A percentile compares a stretch with the other conserved stretches of the same genome.
These are phyloP conservation scores for Cryphonectria carpinicola DNA, from an alignment of 2,329 filamentous ascomycete genomes.

Conservation along the genomic window DNA sequence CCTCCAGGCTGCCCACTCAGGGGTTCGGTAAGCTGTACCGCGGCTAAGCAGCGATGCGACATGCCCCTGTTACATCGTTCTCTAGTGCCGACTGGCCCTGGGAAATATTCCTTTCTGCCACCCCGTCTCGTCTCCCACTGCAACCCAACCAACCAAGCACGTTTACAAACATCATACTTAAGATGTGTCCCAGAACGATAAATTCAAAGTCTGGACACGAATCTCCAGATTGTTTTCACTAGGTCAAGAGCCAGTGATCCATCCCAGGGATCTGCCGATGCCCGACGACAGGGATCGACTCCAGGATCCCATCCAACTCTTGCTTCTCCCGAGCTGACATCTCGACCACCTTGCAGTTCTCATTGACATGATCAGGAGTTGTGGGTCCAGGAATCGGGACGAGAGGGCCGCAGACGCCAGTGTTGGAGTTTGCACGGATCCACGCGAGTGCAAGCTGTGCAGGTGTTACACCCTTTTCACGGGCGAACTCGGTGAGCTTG, in stretches of 20 bases:
- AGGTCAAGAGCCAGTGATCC: conserved; percentile 2
- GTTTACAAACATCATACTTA: not conserved
- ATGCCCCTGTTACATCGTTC: not conserved
- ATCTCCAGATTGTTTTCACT: not conserved
- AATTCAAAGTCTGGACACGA: not conserved
- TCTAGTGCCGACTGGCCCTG: not conserved
- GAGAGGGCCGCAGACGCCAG: conserved; percentile 8
- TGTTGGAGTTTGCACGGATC: conserved; percentile 10
- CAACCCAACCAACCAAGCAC: not conserved
- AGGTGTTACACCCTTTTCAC: conserved; percentile 3
- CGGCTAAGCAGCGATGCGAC: conserved; percentile 1
- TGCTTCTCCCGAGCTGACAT: conserved; percentile 5
- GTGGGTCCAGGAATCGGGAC: conserved; percentile 15
- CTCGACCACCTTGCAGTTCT: conserved; percentile 11
- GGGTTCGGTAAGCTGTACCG: not conserved
- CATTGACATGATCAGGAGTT: not conserved
- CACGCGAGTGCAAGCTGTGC: conserved; percentile 18
- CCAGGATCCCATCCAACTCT: not conserved
- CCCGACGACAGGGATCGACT: not conserved
- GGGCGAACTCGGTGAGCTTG: conserved; percentile 6
- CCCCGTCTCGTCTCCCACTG: not conserved
- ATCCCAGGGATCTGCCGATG: conserved; percentile 13
- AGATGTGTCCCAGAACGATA: not conserved
- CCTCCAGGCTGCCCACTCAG: not conserved
- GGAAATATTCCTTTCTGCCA: not conserved